These are phyloP conservation scores for Drechslerella dactyloides DNA, from an alignment of 2,329 filamentous ascomycete genomes.

Conservation along the genomic window DNA sequence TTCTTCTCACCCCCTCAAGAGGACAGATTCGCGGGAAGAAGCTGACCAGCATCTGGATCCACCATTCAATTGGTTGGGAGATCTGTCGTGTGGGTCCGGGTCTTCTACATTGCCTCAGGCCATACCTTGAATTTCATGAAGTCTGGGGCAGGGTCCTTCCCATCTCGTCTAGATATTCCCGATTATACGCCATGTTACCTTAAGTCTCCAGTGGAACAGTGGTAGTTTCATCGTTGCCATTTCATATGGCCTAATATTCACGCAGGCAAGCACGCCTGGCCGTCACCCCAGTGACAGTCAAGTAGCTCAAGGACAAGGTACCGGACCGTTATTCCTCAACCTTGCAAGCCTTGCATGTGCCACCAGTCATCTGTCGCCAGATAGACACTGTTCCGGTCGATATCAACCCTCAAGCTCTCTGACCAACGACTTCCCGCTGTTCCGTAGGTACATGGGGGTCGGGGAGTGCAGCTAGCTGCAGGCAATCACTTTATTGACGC, in stretches of 20 bases:
- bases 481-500: conserved; percentile 19
- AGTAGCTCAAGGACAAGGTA: conserved; percentile 6
- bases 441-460: conserved; percentile 25
- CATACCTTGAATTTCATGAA: conserved; percentile 15
- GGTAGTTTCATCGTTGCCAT: conserved; percentile 22
- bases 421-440: conserved; percentile 26
- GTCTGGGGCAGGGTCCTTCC: conserved; percentile 24
- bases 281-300: conserved; percentile 13
- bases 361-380: conserved; percentile 42
- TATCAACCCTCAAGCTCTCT: conserved; percentile 14
- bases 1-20: not conserved
- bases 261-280: conserved; percentile 10
- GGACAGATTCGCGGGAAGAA: conserved; percentile 26
- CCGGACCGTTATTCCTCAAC: conserved; percentile 49
- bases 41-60: conserved; percentile 24
- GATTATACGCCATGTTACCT: conserved; percentile 18
- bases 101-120: conserved; percentile 23
- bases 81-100: conserved; percentile 33
- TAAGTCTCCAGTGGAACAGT: conserved; percentile 8
- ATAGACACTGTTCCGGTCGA: conserved; percentile 11
- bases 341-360: conserved; percentile 39
- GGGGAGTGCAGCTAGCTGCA: conserved; percentile 19
- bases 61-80: conserved; percentile 35
- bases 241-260: conserved; percentile 46
- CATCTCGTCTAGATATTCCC: conserved; percentile 48